phyloP scores from a whole-genome alignment of 441 rosid species.

The Dalechampia spathulata region DNA sequence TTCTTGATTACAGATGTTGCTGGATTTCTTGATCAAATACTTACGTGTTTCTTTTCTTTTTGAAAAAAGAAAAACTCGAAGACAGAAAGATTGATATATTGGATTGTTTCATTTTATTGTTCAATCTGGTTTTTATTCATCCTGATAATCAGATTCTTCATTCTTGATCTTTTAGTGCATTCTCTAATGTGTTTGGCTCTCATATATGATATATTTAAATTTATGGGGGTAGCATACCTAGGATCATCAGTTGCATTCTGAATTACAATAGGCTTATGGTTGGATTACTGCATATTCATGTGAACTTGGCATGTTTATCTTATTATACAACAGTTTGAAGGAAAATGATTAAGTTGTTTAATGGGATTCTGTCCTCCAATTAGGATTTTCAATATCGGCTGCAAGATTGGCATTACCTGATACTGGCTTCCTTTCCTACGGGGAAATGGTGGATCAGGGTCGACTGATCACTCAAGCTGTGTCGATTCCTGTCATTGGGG shows the following conservation, averaged over 20 bases:
- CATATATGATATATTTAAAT: background rate
- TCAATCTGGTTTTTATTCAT: background rate
- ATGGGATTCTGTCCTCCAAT: slow-evolving; percentile 7
- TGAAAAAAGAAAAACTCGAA: background rate
- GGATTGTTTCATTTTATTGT: background rate
- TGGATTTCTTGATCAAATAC: background rate
- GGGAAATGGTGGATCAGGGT: slow-evolving; percentile 95
- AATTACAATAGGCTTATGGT: background rate
- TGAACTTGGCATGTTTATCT: background rate
- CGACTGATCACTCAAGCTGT: slow-evolving; percentile 68
- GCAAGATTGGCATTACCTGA: slow-evolving; percentile 78
- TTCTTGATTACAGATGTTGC: background rate
- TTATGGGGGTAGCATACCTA: background rate
- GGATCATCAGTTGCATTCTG: background rate
- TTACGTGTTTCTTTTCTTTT: background rate
- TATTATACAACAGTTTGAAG: background rate
- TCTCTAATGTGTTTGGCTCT: background rate
- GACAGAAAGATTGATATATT: too few relatives aligned
- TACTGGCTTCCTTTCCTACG: slow-evolving; percentile 70
- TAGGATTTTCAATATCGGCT: slow-evolving; percentile 88
- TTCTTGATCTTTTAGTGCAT: too few relatives aligned
- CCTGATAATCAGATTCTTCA: background rate
- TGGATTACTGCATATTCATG: background rate
- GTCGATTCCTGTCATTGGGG: slow-evolving; percentile 80
- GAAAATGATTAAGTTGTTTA: background rate